A percentile compares a stretch with the other conserved stretches of the same genome.
phyloP scores from a whole-genome alignment of 805 yeast genomes.

The Metschnikowia lochheadii region DNA sequence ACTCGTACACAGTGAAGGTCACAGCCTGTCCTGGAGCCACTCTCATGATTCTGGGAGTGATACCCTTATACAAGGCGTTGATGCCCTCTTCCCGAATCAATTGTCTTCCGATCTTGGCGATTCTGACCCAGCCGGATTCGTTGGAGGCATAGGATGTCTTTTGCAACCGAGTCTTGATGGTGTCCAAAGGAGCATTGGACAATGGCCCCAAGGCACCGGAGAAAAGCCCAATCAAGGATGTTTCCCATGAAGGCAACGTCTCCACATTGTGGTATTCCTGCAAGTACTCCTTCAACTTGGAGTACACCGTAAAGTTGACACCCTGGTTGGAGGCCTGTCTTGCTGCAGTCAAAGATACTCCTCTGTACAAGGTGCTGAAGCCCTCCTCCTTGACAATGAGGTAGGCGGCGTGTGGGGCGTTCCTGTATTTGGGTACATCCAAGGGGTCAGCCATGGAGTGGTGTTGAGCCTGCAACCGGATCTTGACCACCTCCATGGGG shows the following conservation, averaged over 20 bases:
- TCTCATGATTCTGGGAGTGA: constrained; percentile 97
- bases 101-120: constrained; percentile 73
- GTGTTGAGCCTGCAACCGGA: constrained; percentile 92
- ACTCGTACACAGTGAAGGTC: constrained; percentile 94
- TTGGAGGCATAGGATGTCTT: constrained; percentile 70
- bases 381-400: constrained; percentile 90
- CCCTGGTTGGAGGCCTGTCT: constrained; percentile 99
- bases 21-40: constrained; percentile 99
- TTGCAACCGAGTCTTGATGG: constrained; percentile 95
- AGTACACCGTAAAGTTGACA: constrained; percentile 94
- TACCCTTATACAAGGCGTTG: constrained; percentile 80
- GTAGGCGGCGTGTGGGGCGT: constrained; percentile 87
- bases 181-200: constrained; percentile 95
- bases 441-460: constrained; percentile 84
- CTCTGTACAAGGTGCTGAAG: constrained; percentile 80
- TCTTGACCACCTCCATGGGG: constrained; percentile 97
- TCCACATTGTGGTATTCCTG: constrained; percentile 56
- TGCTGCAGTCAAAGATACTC: constrained; percentile 93
- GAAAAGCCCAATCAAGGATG: constrained; percentile 82
- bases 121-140: constrained; percentile 72
- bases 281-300: constrained; percentile 70
- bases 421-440: constrained; percentile 78
- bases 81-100: constrained; percentile 84
- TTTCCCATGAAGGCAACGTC: constrained; percentile 87
- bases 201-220: constrained; percentile 98